Conservation (phyloP, 2,329 filamentous ascomycete species). For the Fusarium hostae region DNA sequence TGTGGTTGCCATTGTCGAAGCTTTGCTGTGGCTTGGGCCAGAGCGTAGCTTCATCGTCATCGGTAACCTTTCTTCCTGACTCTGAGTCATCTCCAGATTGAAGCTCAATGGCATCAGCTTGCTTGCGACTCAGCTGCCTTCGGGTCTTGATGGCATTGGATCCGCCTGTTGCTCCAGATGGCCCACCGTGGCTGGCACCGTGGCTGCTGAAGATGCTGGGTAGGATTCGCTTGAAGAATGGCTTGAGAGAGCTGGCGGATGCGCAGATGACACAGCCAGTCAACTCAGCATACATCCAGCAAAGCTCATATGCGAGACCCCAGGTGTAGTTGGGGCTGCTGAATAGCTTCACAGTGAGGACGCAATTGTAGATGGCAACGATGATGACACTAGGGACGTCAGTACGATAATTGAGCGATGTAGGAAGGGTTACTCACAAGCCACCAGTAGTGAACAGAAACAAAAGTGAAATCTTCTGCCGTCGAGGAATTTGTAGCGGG, state of each 20-base stretch:
- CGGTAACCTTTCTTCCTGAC: constrained; percentile 20
- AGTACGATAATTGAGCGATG: accelerated
- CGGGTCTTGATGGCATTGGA: constrained; percentile 21
- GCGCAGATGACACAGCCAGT: constrained; percentile 41
- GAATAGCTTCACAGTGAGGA: constrained; percentile 38
- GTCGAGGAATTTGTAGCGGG: constrained; percentile 30
- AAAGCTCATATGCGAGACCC: constrained; percentile 38
- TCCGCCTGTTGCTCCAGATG: constrained; percentile 9
- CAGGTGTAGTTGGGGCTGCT: constrained; percentile 36
- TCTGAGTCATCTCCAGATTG: constrained; percentile 37
- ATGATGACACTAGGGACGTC: constrained; percentile 27
- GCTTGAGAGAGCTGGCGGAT: constrained; percentile 38
- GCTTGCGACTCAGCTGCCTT: constrained; percentile 33
- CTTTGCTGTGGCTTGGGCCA: constrained; percentile 22
- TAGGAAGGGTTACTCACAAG: constrained; percentile 11
- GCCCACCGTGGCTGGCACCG: constrained; percentile 5
- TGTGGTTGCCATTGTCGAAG: constrained; percentile 8
- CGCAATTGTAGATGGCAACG: constrained; percentile 38
- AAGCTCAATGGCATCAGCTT: constrained; percentile 35
- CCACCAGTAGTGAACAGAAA: constrained; percentile 39
- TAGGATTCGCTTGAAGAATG: constrained; percentile 32
- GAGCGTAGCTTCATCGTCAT: constrained; percentile 35
- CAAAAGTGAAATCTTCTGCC: constrained; percentile 31
- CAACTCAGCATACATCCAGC: constrained; percentile 43
- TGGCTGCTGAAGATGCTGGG: constrained; percentile 25